Evolutionary conservation across 179 eudicot genomes (phyloP).

Genomic region (Gypsophila paniculata): DNA sequence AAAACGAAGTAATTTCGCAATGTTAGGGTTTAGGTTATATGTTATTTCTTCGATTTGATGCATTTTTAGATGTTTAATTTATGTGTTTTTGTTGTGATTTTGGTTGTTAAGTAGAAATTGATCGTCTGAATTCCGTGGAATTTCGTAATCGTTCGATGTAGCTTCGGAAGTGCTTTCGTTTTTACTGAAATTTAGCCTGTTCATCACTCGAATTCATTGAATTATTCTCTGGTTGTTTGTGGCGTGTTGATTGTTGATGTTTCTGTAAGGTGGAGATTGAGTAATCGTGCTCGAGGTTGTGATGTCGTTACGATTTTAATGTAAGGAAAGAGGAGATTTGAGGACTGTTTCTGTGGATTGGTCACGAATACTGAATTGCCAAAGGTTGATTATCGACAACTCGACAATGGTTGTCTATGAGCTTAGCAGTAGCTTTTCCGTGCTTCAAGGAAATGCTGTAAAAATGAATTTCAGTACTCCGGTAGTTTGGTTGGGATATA

Average conservation of each 20-base stretch:
- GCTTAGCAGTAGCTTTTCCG: no score
- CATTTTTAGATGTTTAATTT: background rate
- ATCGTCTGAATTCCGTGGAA: background rate
- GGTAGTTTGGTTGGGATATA: no score
- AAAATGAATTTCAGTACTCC: no score
- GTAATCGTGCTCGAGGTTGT: background rate
- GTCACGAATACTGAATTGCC: background rate
- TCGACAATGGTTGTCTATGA: no score
- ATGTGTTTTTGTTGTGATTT: background rate
- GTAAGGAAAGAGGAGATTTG: background rate
- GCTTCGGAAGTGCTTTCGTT: background rate
- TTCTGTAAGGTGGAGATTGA: background rate
- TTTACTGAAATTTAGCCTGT: background rate
- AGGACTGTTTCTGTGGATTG: background rate
- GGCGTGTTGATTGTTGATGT: background rate
- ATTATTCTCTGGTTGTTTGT: background rate
- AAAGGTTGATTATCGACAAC: no score
- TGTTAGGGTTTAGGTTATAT: conserved; percentile 18
- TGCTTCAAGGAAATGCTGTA: no score
- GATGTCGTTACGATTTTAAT: background rate
- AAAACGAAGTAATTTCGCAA: background rate
- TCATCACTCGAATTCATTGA: background rate
- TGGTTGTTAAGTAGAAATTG: background rate
- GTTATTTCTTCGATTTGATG: background rate
- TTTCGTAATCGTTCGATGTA: background rate